Percentiles rank a stretch among this genome's conserved stretches.
Conservation (phyloP, 495 filamentous ascomycete genomes). For the Ramalina peruviana region DNA sequence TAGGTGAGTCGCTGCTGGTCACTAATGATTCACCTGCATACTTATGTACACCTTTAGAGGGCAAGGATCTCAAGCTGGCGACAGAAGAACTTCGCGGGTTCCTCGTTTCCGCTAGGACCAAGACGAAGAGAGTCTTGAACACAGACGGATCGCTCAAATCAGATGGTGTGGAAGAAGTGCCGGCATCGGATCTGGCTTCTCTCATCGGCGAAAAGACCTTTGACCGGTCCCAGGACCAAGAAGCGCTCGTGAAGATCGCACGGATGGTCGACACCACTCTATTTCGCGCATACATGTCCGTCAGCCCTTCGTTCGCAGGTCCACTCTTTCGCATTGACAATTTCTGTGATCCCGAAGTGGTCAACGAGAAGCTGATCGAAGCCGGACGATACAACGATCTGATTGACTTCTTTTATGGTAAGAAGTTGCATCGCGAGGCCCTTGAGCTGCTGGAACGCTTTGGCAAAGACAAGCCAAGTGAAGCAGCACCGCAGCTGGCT, state of each 20-base stretch:
- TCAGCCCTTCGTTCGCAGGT: slow-evolving; percentile 66
- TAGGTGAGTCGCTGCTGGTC: slow-evolving; percentile 24
- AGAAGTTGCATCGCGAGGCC: slow-evolving; percentile 81
- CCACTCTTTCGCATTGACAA: slow-evolving; percentile 93
- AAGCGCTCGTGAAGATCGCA: slow-evolving; percentile 58
- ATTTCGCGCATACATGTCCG: slow-evolving; percentile 88
- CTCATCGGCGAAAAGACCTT: slow-evolving; percentile 20
- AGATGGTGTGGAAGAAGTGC: slow-evolving; percentile 38
- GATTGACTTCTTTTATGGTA: slow-evolving; percentile 93
- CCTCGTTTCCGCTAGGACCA: slow-evolving; percentile 66
- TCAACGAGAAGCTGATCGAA: slow-evolving; percentile 83
- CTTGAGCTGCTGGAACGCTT: slow-evolving; percentile 72
- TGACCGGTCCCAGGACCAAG: slow-evolving; percentile 45
- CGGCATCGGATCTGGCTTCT: slow-evolving; percentile 29
- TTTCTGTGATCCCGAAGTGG: slow-evolving; percentile 90
- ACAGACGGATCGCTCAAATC: slow-evolving; percentile 59
- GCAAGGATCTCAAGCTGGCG: slow-evolving; percentile 67
- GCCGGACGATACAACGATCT: slow-evolving; percentile 82
- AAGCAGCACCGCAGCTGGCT: slow-evolving; percentile 51
- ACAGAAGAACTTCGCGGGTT: slow-evolving; percentile 73
- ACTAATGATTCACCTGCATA: slow-evolving; percentile 1
- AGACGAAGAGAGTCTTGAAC: slow-evolving; percentile 71
- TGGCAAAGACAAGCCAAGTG: slow-evolving; percentile 54
- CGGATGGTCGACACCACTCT: slow-evolving; percentile 82
- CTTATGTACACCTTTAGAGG: slow-evolving; percentile 28